These are phyloP conservation scores for Kwoniella europaea DNA, from an alignment of 768 basidiomycete species.

Conservation along the genomic window DNA sequence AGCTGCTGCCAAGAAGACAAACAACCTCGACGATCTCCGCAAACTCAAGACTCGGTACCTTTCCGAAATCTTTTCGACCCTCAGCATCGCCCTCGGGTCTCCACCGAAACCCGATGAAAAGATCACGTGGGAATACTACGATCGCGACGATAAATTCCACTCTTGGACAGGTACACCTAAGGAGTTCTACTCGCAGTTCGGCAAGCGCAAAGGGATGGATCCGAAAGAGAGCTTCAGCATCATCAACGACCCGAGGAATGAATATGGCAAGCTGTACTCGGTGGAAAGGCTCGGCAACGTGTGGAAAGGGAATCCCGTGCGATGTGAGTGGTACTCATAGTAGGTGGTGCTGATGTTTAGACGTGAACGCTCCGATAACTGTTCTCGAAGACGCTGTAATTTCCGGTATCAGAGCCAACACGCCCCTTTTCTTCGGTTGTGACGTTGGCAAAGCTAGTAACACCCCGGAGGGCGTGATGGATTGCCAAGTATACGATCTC, in stretches of 20 bases:
- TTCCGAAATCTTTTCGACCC: constrained; percentile 79
- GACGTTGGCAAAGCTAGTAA: constrained; percentile 90
- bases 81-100: constrained; percentile 83
- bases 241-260: constrained; percentile 91
- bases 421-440: constrained; percentile 93
- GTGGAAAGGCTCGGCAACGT: constrained; percentile 92
- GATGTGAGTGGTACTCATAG: constrained; percentile 65
- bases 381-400: constrained; percentile 82
- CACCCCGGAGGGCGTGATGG: constrained; percentile 77
- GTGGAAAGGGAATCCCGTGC: constrained; percentile 81
- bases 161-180: constrained; percentile 79
- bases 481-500: constrained; percentile 78
- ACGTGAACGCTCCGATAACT: constrained; percentile 85
- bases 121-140: constrained; percentile 89
- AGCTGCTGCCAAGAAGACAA: constrained; percentile 58
- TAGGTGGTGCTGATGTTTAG: constrained; percentile 59
- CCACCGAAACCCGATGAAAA: constrained; percentile 72
- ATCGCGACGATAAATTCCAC: constrained; percentile 73
- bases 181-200: constrained; percentile 74
- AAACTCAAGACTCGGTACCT: constrained; percentile 84
- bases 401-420: constrained; percentile 82
- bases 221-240: constrained; percentile 83
- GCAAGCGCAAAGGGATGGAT: constrained; percentile 67
- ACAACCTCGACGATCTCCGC: constrained; percentile 62
- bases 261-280: constrained; percentile 80